Base-by-base conservation (phyloP, 2,329 filamentous ascomycete species). In the Fusarium redolens region DNA sequence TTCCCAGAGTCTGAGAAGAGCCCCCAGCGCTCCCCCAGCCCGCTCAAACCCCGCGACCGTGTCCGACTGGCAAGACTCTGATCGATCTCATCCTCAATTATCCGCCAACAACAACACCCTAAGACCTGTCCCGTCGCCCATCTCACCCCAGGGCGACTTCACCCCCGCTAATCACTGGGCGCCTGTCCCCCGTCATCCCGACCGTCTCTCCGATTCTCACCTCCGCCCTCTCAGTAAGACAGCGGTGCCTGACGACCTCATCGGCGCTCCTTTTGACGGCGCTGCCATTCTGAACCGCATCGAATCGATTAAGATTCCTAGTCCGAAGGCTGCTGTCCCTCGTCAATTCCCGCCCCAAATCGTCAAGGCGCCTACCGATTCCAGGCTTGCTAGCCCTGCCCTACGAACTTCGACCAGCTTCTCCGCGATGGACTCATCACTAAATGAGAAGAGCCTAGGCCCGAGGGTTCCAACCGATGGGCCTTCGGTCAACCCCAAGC, bases 241-340 rank as follows among this genome's bases (percentile, higher is more conserved):
- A 37, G 72, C 37, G 31, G 64, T 72, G 61, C 70, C 88, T 61
- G 88, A 90, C 80, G 90, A 91, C 74, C 83, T 92, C 66, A 85
- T 92, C 81, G 90, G 90, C 76, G 88, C 89, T 72, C 90, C 90
- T 47, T 92, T 92, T 81, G 90, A 92, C 88, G 86, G 88, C 76
- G 87, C 85, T 63, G 86, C 87, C 73, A 90, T 91, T 75, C 83
- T 91, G 77, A 87, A 86, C 79, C 88, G 88, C 75, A 85, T 91
- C 78, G 88, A 91, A 76, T 86, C 86, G 66, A 85, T 84, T 61
- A 85, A 86, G 63, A 80, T 75, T 76, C 70, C 80, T 69, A 79
- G 79, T 74, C 79, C 78, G 71, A 78, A 74, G 63, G 69, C 59
- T 47, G 66, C 73, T 71, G 67, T 69, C 69, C 76, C 73, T 77